phyloP scores from a whole-genome alignment of 2,329 filamentous ascomycete genomes.

The Xylaria sp. region DNA sequence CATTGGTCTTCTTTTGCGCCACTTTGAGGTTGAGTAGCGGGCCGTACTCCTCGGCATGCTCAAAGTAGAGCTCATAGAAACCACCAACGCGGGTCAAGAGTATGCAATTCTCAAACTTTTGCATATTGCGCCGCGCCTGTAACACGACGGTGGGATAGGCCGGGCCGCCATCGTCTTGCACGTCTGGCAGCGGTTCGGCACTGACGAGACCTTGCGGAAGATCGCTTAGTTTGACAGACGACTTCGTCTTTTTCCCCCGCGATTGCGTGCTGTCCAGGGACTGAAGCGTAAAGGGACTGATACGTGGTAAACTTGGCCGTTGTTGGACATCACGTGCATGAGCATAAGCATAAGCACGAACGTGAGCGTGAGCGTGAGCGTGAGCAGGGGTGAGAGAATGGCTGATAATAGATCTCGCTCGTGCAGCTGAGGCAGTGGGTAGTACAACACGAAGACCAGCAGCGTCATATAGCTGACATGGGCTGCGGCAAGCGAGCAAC shows the following conservation, averaged over 20 bases:
- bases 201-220: conserved; percentile 63
- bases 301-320: conserved; percentile 17
- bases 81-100: conserved; percentile 91
- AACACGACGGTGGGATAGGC: conserved; percentile 88
- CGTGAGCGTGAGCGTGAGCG: not conserved
- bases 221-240: conserved; percentile 65
- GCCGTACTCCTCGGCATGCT: conserved; percentile 90
- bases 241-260: conserved; percentile 67
- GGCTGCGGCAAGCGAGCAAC: conserved; percentile 39
- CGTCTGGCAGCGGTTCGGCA: conserved; percentile 36
- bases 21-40: conserved; percentile 90
- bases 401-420: conserved; percentile 26
- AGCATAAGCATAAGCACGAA: conserved; percentile 25
- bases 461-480: conserved; percentile 32
- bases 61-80: conserved; percentile 98
- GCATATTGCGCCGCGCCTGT: conserved; percentile 89
- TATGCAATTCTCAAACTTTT: conserved; percentile 89
- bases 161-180: conserved; percentile 57
- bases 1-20: conserved; percentile 80
- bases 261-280: conserved; percentile 38
- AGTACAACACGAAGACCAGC: conserved; percentile 20
- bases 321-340: conserved; percentile 32
- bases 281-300: conserved; percentile 8
- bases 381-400: conserved; percentile 20
- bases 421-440: conserved; percentile 26